Base-by-base conservation (phyloP, 2,329 filamentous ascomycete genomes). In the Neonectria sp. region DNA sequence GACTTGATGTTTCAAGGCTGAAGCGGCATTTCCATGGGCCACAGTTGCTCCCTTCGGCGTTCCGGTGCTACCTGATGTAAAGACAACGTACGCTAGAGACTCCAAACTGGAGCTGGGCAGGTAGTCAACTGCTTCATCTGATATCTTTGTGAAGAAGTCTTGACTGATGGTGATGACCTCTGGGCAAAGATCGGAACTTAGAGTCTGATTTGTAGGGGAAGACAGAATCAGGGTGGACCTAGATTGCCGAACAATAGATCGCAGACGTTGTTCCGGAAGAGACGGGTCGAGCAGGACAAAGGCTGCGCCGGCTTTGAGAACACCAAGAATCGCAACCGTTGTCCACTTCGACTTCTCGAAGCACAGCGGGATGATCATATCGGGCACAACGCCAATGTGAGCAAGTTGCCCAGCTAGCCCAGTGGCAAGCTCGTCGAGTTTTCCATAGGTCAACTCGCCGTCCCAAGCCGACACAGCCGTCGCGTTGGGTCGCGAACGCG, bases 391-490 rank as follows among this genome's bases (percentile, higher is more conserved):
- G 17, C 76, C 78, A 33, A 75, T 65, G 5, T 73, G 68, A 12
- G 76, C 52, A 1, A 86, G 76, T 46, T 79, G 73, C 6, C 71
- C 68, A 5, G 83, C 83, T 7, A 85, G 75, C 1, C 73, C 67
- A 31, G 78, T 79, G 0, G 84, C 83, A 17, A 79, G 72, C 0
- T 68, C 63, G 43, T 84, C 79, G 1, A 85, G 74, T 35, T 85
- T 77, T 33, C 72, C 60, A 63, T 84, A 85, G 6, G 82, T 82
- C 60, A 84, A 77, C 45, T 75, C 27, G 21, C 62, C 75, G 40
- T 76, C 71, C 73, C 71, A 76, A 6, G 73, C 72, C 27, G 63
- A 74, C 17, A 76, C 55, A 3, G 74, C 74, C 4, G 52, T 43
- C 5, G 68, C 66, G 15, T 55, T 24, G 3, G 70, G 73, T 9